Percentiles rank a stretch among this genome's conserved stretches.
Evolutionary conservation across 805 yeast species (phyloP).

Genomic region (Nakazawaea laoshanensis): DNA sequence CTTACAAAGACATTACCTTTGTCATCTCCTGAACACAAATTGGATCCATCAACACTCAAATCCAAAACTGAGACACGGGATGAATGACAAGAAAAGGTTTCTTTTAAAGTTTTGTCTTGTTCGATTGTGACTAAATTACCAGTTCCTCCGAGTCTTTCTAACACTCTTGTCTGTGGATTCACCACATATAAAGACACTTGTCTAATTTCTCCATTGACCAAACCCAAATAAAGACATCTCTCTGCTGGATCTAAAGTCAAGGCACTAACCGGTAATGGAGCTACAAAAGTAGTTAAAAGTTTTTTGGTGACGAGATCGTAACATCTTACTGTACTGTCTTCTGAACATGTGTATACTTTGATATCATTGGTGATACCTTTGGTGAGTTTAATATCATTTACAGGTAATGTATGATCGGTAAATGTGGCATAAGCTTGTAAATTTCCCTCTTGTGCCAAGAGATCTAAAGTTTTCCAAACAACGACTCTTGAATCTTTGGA

Average conservation of each 20-base stretch:
- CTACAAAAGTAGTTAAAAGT: conserved; percentile 64
- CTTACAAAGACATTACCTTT: conserved; percentile 59
- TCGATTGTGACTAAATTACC: conserved; percentile 39
- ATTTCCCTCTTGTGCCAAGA: conserved; percentile 26
- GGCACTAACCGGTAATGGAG: conserved; percentile 47
- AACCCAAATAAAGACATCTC: conserved; percentile 65
- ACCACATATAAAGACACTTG: conserved; percentile 44
- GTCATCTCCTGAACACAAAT: conserved; percentile 63
- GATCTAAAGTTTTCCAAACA: conserved; percentile 63
- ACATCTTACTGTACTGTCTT: conserved; percentile 67
- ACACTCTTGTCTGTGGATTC: conserved; percentile 22
- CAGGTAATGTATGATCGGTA: conserved; percentile 48
- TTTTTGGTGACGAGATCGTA: conserved; percentile 43
- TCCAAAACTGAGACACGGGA: conserved; percentile 41
- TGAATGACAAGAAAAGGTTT: conserved; percentile 47
- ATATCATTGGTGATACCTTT: conserved; percentile 51
- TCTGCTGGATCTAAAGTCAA: conserved; percentile 72
- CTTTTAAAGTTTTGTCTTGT: conserved; percentile 39
- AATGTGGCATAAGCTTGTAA: conserved; percentile 51
- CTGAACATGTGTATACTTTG: conserved; percentile 59
- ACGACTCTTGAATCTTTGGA: conserved; percentile 75
- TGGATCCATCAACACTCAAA: conserved; percentile 69
- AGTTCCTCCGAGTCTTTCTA: conserved; percentile 56
- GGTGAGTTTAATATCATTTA: conserved; percentile 31
- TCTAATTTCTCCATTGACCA: conserved; percentile 52